Percentiles rank a stretch among this genome's conserved stretches.
phyloP scores from a whole-genome alignment of 2,329 filamentous ascomycete species.

The Arthrobotrys musiformis region DNA sequence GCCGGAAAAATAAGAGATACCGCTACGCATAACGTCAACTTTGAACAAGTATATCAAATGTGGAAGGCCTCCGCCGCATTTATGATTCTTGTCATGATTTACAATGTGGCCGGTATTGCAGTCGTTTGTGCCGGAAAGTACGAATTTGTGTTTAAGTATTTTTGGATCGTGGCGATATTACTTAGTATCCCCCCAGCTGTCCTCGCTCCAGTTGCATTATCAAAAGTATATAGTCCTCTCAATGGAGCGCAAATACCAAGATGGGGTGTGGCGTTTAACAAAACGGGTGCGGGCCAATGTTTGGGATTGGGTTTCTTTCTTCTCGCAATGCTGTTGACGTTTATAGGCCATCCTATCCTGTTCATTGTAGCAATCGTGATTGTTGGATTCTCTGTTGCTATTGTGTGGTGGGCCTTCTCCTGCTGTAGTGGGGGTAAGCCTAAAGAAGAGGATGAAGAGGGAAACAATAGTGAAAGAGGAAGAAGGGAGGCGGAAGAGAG shows the following conservation, averaged over 20 bases:
- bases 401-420: background rate
- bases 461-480: background rate
- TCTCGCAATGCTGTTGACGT: constrained; percentile 18
- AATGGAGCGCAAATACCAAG: background rate
- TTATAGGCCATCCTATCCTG: constrained; percentile 12
- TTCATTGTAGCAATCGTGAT: background rate
- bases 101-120: background rate
- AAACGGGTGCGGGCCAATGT: constrained; percentile 19
- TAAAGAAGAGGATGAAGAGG: background rate
- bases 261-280: constrained; percentile 9
- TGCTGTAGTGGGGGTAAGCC: background rate
- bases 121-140: background rate
- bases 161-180: constrained; percentile 10
- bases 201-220: background rate
- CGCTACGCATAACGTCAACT: background rate
- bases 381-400: background rate
- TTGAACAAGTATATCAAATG: background rate
- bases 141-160: background rate
- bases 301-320: constrained; percentile 21
- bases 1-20: background rate
- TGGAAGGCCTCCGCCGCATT: constrained; percentile 18
- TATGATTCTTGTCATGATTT: constrained; percentile 1
- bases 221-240: constrained; percentile 8
- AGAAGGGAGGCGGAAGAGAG: background rate
- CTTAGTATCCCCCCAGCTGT: background rate